These are phyloP conservation scores for Bidens hawaiensis DNA, from an alignment of 140 eudicot species.

Conservation along the genomic window DNA sequence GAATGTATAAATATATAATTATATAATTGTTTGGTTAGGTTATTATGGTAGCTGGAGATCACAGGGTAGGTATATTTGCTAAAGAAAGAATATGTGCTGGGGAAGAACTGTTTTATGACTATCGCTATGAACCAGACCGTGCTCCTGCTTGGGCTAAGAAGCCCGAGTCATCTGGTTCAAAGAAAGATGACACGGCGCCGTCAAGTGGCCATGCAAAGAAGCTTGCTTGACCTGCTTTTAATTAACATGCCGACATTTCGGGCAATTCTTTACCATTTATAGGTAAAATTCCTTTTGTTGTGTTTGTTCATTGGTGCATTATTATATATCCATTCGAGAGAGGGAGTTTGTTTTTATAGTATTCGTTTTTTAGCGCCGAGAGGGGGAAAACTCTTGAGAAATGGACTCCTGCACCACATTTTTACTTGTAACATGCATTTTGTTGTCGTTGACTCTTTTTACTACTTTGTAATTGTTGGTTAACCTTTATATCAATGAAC, in stretches of 20 bases:
- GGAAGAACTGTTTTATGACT: slow-evolving; percentile 90
- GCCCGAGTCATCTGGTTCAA: slow-evolving; percentile 82
- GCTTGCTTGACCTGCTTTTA: slow-evolving; percentile 46
- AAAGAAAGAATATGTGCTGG: slow-evolving; percentile 85
- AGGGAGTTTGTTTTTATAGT: slow-evolving; percentile 16
- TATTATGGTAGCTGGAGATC: slow-evolving; percentile 99
- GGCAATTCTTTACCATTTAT: slow-evolving; percentile 26
- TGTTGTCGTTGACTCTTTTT: slow-evolving; percentile 15
- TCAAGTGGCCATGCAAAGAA: slow-evolving; percentile 93
- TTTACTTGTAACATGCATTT: slow-evolving; percentile 22
- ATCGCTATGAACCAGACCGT: slow-evolving; percentile 84
- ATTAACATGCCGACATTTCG: slow-evolving; percentile 13
- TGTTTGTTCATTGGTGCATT: slow-evolving; percentile 19
- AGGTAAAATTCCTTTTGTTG: slow-evolving; percentile 24
- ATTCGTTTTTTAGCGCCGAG: slow-evolving; percentile 26
- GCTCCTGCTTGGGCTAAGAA: slow-evolving; percentile 98
- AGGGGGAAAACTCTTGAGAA: slow-evolving; percentile 13
- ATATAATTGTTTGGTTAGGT: slow-evolving; percentile 48
- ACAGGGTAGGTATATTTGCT: slow-evolving; percentile 95
- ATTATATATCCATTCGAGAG: slow-evolving; percentile 5
- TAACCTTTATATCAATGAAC: slow-evolving; percentile 11
- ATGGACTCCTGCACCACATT: slow-evolving; percentile 13
- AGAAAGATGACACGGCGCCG: slow-evolving; percentile 66
- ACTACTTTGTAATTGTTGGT: slow-evolving; percentile 3
- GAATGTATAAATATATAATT: not conserved